Conservation (phyloP, 2,329 filamentous ascomycete species). For the Plectosphaerella plurivora region DNA sequence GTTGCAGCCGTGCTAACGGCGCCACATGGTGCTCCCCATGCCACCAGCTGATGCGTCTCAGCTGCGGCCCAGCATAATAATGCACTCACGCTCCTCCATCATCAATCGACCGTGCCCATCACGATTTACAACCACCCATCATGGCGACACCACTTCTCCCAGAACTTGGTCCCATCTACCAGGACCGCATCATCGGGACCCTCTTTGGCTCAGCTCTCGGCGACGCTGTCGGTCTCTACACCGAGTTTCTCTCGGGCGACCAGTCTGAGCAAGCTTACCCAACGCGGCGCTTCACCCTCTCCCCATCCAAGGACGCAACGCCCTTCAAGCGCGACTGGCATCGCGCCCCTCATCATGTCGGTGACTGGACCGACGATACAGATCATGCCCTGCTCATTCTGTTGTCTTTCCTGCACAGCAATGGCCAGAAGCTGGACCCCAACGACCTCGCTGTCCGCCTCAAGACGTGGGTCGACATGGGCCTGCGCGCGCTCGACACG, state of each 20-base stretch:
- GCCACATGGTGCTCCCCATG: too few species aligned
- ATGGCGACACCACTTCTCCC: constrained; percentile 1
- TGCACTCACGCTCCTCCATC: neutral
- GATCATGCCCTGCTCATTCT: constrained; percentile 47
- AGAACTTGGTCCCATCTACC: constrained; percentile 3
- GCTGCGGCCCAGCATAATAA: neutral
- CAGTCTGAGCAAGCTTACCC: constrained; percentile 30
- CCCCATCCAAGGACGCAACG: constrained; percentile 28
- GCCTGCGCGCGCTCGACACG: constrained; percentile 39
- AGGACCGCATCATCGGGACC: constrained; percentile 36
- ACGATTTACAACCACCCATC: neutral
- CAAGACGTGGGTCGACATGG: constrained; percentile 40
- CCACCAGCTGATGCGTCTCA: too few species aligned
- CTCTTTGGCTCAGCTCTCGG: constrained; percentile 48
- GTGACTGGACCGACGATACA: constrained; percentile 51
- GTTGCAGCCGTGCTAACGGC: too few species aligned
- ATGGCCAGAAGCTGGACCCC: constrained; percentile 28
- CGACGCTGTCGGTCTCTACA: constrained; percentile 50
- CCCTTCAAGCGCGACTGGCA: constrained; percentile 39
- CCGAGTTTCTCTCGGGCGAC: constrained; percentile 40
- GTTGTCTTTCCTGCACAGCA: constrained; percentile 40
- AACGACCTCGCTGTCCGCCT: constrained; percentile 40
- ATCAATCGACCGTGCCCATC: neutral
- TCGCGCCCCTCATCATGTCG: constrained; percentile 32
- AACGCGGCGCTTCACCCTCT: constrained; percentile 31